phyloP scores from a whole-genome alignment of 1,139 yeast genomes.

The Suhomyces terraborum region DNA sequence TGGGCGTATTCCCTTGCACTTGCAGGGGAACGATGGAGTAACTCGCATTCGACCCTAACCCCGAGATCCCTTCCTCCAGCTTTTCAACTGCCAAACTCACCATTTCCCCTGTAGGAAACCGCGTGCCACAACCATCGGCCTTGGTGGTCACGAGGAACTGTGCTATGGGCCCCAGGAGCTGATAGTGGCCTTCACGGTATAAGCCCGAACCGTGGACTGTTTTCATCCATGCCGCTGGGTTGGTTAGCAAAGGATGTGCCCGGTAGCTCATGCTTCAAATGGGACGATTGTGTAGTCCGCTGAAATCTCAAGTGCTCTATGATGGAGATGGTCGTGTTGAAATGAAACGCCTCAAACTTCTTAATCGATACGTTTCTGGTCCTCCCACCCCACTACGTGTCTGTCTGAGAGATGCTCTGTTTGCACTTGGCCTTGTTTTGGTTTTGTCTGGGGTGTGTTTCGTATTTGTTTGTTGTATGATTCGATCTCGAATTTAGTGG shows the following conservation, averaged over 20 bases:
- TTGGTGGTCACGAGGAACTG: conserved; percentile 22
- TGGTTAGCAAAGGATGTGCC: conserved; percentile 29
- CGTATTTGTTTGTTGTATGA: no score
- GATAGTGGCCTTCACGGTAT: conserved; percentile 6
- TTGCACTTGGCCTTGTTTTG: no score
- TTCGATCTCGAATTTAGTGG: no score
- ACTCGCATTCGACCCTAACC: not conserved
- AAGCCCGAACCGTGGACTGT: conserved; percentile 13
- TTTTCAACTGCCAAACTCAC: conserved; percentile 23
- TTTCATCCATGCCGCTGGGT: conserved; percentile 29
- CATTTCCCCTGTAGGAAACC: conserved; percentile 30
- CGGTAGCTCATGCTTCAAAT: conserved; percentile 14
- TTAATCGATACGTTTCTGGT: no score
- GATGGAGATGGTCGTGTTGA: no score
- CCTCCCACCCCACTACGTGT: no score
- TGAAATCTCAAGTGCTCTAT: no score
- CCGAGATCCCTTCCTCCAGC: conserved; percentile 4
- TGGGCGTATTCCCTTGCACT: conserved; percentile 13
- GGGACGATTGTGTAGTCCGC: no score
- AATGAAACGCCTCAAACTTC: no score
- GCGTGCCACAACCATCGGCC: conserved; percentile 22
- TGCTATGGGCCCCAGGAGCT: conserved; percentile 28
- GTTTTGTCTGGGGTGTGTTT: no score
- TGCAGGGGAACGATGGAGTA: conserved; percentile 16
- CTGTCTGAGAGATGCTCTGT: no score